Evolutionary conservation across 2,329 filamentous ascomycete genomes (phyloP), one percentile per base, ranked within the genome.

Genomic region (Lasiodiplodia gonubiensis): DNA sequence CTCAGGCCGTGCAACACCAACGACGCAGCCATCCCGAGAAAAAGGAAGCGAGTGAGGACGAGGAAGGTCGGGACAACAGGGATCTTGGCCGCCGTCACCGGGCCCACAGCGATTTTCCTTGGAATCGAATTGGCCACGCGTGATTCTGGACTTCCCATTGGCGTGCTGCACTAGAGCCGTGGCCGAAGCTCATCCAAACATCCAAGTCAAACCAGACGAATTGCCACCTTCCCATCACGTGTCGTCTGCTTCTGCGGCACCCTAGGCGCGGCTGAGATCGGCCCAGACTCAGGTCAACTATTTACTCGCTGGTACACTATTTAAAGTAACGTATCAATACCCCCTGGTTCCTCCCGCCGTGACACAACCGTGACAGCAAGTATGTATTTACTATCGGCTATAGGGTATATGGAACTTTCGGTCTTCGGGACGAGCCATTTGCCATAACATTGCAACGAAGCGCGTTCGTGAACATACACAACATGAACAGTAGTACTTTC

Each of bases 401-500:
- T 64, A 64, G 61, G 61, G 61, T 53, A 64, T 64, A 53, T 64
- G 46, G 60, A 52, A 25, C 48, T 35, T 35, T 18, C n/a, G 57
- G 57, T 61, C 57, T 46, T 63, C 27, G 42, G n/a, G 30, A 63
- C 57, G 27, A 51, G 42, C 57, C 57, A 51, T 63, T 51, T 63
- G 59, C 59, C 59, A 51, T 63, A 51, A 51, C 46, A 63, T 63
- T 51, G 59, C 59, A 63, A 63, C 59, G 46, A 63, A 63, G 59
- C 59, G 59, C 25, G 42, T 63, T 63, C 59, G 59, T 63, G 59
- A 63, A 63, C 59, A 63, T 63, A 63, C 59, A 63, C 59, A 63
- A 51, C 59, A 63, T 51, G 46, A 63, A 51, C 46, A 63, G 49
- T 51, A 63, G 59, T 63, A 63, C 27, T 63, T 49, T 63, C 46